Conservation (phyloP, 2,329 filamentous ascomycete species). For the Phyllosticta citribraziliensis region DNA sequence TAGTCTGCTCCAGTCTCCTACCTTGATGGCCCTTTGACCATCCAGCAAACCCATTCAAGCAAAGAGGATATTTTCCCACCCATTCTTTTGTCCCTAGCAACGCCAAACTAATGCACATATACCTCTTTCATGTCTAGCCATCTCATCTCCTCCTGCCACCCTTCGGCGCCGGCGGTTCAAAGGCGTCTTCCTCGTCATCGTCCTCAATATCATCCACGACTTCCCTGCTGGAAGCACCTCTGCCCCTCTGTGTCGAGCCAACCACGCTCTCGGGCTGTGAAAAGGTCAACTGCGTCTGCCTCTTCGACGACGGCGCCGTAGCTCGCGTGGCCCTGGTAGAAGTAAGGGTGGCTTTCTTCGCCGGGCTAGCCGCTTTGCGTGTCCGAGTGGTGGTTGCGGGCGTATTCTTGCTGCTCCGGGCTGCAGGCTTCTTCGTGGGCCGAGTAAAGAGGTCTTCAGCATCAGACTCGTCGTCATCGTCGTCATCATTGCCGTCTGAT, state of each 20-base stretch:
- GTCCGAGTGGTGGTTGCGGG: slow-evolving; percentile 14
- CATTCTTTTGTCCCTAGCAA: background rate
- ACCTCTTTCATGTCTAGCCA: background rate
- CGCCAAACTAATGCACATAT: background rate
- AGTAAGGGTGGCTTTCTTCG: slow-evolving; percentile 17
- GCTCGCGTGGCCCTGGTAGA: slow-evolving; percentile 12
- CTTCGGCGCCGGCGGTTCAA: slow-evolving; percentile 24
- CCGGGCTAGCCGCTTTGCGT: slow-evolving; percentile 20
- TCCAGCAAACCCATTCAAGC: background rate
- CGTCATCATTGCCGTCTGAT: slow-evolving; percentile 38
- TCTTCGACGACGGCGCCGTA: slow-evolving; percentile 18
- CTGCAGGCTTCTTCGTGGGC: slow-evolving; percentile 16
- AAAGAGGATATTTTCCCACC: background rate
- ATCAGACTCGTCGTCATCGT: slow-evolving; percentile 31
- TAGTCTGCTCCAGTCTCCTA: background rate
- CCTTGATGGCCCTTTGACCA: background rate
- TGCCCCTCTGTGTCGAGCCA: slow-evolving; percentile 19
- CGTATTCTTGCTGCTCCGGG: slow-evolving; percentile 17
- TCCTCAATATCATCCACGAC: slow-evolving; percentile 29
- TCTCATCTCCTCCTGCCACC: slow-evolving; percentile 16
- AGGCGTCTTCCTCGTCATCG: slow-evolving; percentile 28
- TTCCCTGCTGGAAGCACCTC: slow-evolving; percentile 13
- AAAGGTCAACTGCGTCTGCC: slow-evolving; percentile 34
- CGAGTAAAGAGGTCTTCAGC: slow-evolving; percentile 25
- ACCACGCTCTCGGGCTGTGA: slow-evolving; percentile 28